Evolutionary conservation across 129 eudicot genomes (phyloP).

Genomic region (Lonicera japonica): DNA sequence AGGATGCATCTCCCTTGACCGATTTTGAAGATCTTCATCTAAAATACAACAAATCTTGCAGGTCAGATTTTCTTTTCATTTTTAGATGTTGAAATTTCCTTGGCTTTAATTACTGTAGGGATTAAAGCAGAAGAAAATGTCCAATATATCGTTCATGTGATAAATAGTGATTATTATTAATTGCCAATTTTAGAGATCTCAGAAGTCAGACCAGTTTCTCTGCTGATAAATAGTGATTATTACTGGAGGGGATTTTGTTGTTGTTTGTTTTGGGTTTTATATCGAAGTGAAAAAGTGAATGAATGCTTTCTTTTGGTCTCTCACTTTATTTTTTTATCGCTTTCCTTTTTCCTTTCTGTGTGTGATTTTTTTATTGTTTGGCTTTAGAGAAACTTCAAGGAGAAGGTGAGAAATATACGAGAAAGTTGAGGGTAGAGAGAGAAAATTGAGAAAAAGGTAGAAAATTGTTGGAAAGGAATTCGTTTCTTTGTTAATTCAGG

Average conservation of each 20-base stretch:
- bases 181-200: no score
- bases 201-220: no score
- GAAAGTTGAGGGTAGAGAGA: not conserved
- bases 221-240: no score
- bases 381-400: slow-evolving; percentile 7
- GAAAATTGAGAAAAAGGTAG: not conserved
- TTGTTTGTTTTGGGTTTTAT: slow-evolving; percentile 10
- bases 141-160: no score
- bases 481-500: slow-evolving; percentile 26
- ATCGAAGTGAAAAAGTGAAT: not conserved
- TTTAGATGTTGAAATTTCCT: no score
- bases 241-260: slow-evolving; percentile 8
- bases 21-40: no score
- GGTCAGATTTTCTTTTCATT: no score
- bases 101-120: no score
- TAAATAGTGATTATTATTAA: no score
- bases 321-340: not conserved
- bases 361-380: not conserved
- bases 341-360: not conserved
- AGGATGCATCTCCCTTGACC: no score
- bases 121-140: no score
- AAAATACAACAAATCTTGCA: no score
- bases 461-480: slow-evolving; percentile 12
- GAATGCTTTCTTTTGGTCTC: slow-evolving; percentile 2
- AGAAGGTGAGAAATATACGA: slow-evolving; percentile 2